Base-by-base conservation (phyloP, 2,329 filamentous ascomycete species). In the Neonectria neomacrospora region DNA sequence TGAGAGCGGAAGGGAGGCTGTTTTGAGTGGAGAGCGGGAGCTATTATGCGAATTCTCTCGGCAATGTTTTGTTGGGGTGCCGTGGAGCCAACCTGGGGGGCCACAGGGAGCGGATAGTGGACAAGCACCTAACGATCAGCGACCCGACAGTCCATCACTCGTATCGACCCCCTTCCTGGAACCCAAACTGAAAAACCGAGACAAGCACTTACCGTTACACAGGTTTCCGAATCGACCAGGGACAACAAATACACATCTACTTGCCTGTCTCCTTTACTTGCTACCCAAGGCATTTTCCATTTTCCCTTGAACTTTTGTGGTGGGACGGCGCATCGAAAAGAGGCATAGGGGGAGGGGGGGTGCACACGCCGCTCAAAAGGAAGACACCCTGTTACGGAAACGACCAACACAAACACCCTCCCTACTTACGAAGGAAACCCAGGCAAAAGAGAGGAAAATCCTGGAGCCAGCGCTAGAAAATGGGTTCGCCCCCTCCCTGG, bases 21-120 rank as follows among this genome's bases (percentile, higher is more conserved):
- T 58, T 48, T 37, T 23, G 44, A 42, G 48, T 58, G 56, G 54
- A 66, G 48, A 64, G 63, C 57, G 65, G 65, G 69, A 64, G 66
- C 57, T 57, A 37, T 57, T 61, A 61, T 64, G 59, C 60, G 57
- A 48, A 18, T 69, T 60, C 57, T 54, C 55, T 70, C 67, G 67
- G 70, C 65, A 68, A 53, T 59, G 68, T 72, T 72, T 72, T 72
- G 70, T 72, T 72, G 70, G 70, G 70, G 54, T 34, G 50, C 44
- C 70, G 70, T 72, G 70, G 70, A 72, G 55, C 62, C 57, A 56
- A 63, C 23, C 23, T 26, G 23, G 50, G 47, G 37, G 52, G 58
- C 63, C 65, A 66, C 56, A 54, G 67, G 64, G 55, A 58, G 37
- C 37, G 48, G 62, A 55, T 44, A 64, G 61, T 41, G 55, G 51